Conservation (phyloP, 495 filamentous ascomycete species). For the Aspergillus sclerotioniger region DNA sequence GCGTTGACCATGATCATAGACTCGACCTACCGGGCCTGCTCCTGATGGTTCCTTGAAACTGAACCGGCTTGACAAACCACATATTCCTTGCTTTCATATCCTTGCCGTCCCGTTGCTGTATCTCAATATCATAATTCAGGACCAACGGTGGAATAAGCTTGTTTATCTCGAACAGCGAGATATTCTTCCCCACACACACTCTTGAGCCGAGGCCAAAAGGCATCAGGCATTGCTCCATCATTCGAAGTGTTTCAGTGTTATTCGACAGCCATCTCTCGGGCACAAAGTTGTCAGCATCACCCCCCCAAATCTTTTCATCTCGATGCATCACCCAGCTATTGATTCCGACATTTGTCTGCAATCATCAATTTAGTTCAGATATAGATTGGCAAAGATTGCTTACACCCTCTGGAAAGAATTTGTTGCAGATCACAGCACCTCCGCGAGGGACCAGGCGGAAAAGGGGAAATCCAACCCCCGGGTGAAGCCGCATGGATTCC, state of each 20-base stretch:
- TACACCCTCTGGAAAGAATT: neutral
- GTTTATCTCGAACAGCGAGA: conserved; percentile 29
- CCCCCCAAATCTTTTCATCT: conserved; percentile 17
- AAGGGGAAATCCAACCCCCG: conserved; percentile 1
- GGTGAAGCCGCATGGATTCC: conserved; percentile 9
- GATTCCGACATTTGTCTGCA: conserved; percentile 33
- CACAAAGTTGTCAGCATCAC: conserved; percentile 17
- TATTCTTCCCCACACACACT: conserved; percentile 34
- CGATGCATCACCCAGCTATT: conserved; percentile 22
- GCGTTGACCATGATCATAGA: too few species aligned
- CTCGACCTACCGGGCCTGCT: too few species aligned
- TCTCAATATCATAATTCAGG: conserved; percentile 18
- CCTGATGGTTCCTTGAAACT: neutral
- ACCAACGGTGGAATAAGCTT: conserved; percentile 36
- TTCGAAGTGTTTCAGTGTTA: neutral
- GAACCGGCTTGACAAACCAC: neutral
- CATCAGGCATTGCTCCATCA: conserved; percentile 18
- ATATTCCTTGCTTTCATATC: neutral
- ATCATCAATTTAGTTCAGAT: too few species aligned
- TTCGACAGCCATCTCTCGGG: conserved; percentile 21
- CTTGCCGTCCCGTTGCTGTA: neutral
- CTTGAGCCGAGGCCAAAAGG: conserved; percentile 31
- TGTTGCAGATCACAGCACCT: neutral
- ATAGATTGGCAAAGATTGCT: neutral
- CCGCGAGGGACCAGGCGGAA: neutral